Evolutionary conservation across 192 early-diverging fungal species (phyloP), one percentile per base, ranked within the genome.

Genomic region (Backusella mclennaniae): DNA sequence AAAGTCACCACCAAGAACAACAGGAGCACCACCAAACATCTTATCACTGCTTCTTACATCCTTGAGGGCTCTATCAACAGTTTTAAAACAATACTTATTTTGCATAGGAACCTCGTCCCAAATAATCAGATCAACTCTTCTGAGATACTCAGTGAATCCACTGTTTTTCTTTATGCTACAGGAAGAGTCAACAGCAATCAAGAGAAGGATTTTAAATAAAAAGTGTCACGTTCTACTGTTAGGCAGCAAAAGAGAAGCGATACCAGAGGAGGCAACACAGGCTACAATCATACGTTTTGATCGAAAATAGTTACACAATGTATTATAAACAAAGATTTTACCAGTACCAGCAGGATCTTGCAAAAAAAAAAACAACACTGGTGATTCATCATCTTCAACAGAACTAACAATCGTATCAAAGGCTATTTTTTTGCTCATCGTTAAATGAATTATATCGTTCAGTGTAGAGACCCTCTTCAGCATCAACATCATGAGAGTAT

Each of bases 81-180:
- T 31, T 53, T 72, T 46, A 53, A 72, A 72, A 19, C 44, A 72
- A 52, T 35, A 15, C 23, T 33, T 23, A 23, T 72, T 21, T 52
- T 53, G 42, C 71, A 72, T 71, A 0, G 44, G 71, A n/a, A 72
- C 71, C 29, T 72, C 44, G 35, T 72, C 71, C 44, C 71, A 52
- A n/a, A 72, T 72, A 15, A 72, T 72, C 12, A 52, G 6, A 15
- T 19, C 19, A 33, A 23, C 6, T 0, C 12, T 31, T 52, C 26
- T 31, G 19, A 71, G 9, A 31, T 46, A 33, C 9, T 53, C 29
- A 33, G 42, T 44, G 14, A 71, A 41, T 2, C 35, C 11, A 21
- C 23, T 71, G 4, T 71, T 49, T 49, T 71, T 71, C 52, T 7
- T 71, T 6, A 71, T 52, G 31, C 12, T 21, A 6, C 70, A 71